A percentile compares a stretch with the other conserved stretches of the same genome.
phyloP scores from a whole-genome alignment of 2,329 filamentous ascomycete species.

The Tolypocladium nubicola region DNA sequence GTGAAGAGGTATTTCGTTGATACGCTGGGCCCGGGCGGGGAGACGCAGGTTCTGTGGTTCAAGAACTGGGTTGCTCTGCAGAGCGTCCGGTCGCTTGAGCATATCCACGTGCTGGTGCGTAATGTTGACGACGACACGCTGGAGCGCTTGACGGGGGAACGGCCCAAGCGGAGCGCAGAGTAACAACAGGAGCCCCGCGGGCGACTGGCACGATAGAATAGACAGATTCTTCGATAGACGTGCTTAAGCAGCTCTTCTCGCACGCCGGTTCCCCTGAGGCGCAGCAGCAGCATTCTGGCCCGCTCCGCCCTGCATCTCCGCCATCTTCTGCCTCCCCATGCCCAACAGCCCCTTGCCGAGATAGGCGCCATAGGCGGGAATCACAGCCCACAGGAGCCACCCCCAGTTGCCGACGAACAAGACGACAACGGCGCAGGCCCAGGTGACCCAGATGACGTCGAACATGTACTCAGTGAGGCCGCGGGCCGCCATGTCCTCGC shows the following conservation, averaged over 20 bases:
- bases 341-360: slow-evolving; percentile 44
- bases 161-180: slow-evolving; percentile 23
- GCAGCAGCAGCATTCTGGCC: slow-evolving; percentile 16
- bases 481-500: slow-evolving; percentile 78
- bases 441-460: slow-evolving; percentile 92
- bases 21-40: slow-evolving; percentile 38
- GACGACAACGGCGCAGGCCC: slow-evolving; percentile 63
- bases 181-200: background rate
- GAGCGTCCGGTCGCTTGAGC: slow-evolving; percentile 77
- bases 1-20: slow-evolving; percentile 59
- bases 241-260: slow-evolving; percentile 40
- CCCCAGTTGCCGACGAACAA: slow-evolving; percentile 72
- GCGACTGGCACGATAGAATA: background rate
- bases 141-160: slow-evolving; percentile 41
- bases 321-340: slow-evolving; percentile 41
- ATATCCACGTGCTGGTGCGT: slow-evolving; percentile 69
- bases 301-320: slow-evolving; percentile 30
- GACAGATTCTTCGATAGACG: background rate
- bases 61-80: slow-evolving; percentile 89
- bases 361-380: slow-evolving; percentile 45
- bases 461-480: slow-evolving; percentile 98
- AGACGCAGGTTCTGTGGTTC: slow-evolving; percentile 64
- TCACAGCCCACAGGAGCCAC: slow-evolving; percentile 44
- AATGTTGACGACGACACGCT: slow-evolving; percentile 41
- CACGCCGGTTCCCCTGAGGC: slow-evolving; percentile 39